Percentiles rank a stretch among this genome's conserved stretches.
Evolutionary conservation across 768 basidiomycete species (phyloP).

Genomic region (Megacollybia marginata): DNA sequence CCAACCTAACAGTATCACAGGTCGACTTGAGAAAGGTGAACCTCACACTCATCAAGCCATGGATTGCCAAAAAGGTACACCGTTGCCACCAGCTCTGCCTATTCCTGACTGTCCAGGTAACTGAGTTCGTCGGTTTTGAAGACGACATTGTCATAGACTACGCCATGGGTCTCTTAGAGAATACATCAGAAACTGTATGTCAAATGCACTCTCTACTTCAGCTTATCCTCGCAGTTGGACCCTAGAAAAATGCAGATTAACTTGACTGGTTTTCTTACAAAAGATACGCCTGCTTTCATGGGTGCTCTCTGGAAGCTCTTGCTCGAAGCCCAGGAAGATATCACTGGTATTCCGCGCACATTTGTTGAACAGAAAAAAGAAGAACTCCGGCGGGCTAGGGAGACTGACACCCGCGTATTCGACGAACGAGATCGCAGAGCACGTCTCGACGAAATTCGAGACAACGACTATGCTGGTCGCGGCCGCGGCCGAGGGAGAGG

Average conservation of each 20-base stretch:
- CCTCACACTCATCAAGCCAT: constrained; percentile 82
- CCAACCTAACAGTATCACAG: constrained; percentile 24
- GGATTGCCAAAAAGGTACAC: constrained; percentile 80
- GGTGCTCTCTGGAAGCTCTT: constrained; percentile 80
- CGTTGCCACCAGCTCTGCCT: too few relatives aligned
- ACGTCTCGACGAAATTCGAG: constrained; percentile 62
- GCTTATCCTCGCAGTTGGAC: constrained; percentile 36
- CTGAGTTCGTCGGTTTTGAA: constrained; percentile 87
- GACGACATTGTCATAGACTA: constrained; percentile 98
- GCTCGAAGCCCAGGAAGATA: constrained; percentile 86
- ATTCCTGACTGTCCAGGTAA: constrained; percentile 22
- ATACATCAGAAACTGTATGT: constrained; percentile 65
- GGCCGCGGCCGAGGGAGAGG: constrained; percentile 55
- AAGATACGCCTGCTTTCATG: constrained; percentile 86
- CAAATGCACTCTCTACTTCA: neutral
- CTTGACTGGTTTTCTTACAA: constrained; percentile 86
- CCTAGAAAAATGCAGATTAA: constrained; percentile 95
- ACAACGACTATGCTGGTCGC: constrained; percentile 45
- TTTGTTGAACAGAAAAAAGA: constrained; percentile 91
- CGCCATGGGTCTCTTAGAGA: constrained; percentile 90
- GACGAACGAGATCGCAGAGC: constrained; percentile 66
- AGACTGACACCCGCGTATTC: constrained; percentile 55
- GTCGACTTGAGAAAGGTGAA: constrained; percentile 97
- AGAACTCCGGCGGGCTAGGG: constrained; percentile 71
- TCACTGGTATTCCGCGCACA: constrained; percentile 83